Base-by-base conservation (phyloP, 306 rosid species). In the Prosopis cineraria region DNA sequence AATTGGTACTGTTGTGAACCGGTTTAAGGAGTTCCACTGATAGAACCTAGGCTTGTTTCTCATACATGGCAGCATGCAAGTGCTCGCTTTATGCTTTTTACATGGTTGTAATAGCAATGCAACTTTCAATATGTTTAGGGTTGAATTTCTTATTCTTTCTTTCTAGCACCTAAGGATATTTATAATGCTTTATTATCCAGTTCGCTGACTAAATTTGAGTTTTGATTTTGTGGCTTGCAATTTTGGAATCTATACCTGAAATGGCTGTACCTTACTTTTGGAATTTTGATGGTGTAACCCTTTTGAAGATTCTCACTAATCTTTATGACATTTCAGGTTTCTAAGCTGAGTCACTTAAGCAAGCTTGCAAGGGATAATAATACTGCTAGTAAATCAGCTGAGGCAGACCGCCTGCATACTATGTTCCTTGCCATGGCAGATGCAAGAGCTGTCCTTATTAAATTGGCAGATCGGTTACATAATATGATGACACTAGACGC, bases 341-440 rank as follows among this genome's bases (percentile, higher is more conserved):
- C 98, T 33, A 96, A 93, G 80, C 85, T 96, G 52, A 93, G 99
- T 81, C 94, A 93, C 83, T 80, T 96, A 79, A 96, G 99, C 81
- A 93, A 96, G 87, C 97, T 96, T 79, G 98, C 98, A 43, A 90
- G 99, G 43, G 98, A 93, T 65, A 90, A 89, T 78, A 85, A 96
- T 74, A 96, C 94, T 4, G 98, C 99, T 0, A 65, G 88, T 84
- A 93, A 91, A 78, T 93, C 86, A 34, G 89, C 80, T 72, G 96
- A 96, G 75, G 98, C 99, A 62, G 99, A 96, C 52, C 97, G 99
- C 52, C 48, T 96, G 84, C 99, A 93, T 83, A 96, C 99, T 37
- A 96, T 93, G 98, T 93, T 96, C 78, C 97, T 96, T 72, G 99
- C 96, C 31, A 96, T 96, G 99, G 96, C 96, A 4, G 98, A 96